Evolutionary conservation across 2,329 filamentous ascomycete genomes (phyloP).

Genomic region (Alternaria hordeiaustralica): DNA sequence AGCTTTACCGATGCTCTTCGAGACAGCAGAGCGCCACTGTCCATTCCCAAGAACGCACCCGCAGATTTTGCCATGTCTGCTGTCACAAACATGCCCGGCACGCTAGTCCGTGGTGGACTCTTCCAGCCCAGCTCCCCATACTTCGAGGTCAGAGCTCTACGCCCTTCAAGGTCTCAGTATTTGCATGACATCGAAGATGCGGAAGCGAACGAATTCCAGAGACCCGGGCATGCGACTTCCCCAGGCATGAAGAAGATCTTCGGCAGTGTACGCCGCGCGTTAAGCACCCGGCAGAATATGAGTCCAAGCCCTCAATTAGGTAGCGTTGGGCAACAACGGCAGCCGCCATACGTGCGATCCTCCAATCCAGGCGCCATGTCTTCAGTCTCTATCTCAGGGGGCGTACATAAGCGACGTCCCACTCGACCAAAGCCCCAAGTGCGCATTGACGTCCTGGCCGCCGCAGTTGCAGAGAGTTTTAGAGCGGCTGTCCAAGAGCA

Average conservation of each 20-base stretch:
- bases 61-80: slow-evolving; percentile 58
- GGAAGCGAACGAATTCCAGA: slow-evolving; percentile 27
- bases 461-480: slow-evolving; percentile 78
- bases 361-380: slow-evolving; percentile 39
- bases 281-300: slow-evolving; percentile 65
- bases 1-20: slow-evolving; percentile 86
- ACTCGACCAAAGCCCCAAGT: slow-evolving; percentile 54
- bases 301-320: slow-evolving; percentile 31
- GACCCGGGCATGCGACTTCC: slow-evolving; percentile 31
- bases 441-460: slow-evolving; percentile 83
- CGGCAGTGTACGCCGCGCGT: slow-evolving; percentile 80
- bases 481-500: slow-evolving; percentile 76
- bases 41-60: slow-evolving; percentile 54
- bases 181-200: slow-evolving; percentile 40
- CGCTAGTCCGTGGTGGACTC: slow-evolving; percentile 84
- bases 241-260: slow-evolving; percentile 86
- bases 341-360: slow-evolving; percentile 32
- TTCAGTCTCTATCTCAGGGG: slow-evolving; percentile 32
- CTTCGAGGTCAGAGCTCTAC: slow-evolving; percentile 62
- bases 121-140: slow-evolving; percentile 83
- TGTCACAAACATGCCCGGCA: slow-evolving; percentile 75
- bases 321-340: slow-evolving; percentile 25
- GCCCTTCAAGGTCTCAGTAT: slow-evolving; percentile 42
- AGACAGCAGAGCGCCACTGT: slow-evolving; percentile 66
- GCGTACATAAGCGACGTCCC: slow-evolving; percentile 41